Conservation (phyloP, 306 rosid species). For the Benincasa hispida region DNA sequence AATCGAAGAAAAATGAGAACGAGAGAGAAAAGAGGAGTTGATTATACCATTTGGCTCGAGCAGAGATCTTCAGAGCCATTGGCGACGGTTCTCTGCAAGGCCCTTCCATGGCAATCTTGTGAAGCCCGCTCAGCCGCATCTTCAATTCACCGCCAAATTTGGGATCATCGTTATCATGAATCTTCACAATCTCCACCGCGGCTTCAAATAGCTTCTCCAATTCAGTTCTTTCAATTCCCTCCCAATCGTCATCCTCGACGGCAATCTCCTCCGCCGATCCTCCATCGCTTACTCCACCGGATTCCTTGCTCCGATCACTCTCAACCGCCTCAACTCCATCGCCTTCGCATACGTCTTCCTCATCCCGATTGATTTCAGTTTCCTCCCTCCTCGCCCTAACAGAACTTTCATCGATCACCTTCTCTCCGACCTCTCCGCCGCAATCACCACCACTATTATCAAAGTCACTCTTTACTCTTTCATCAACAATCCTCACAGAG, state of each 20-base stretch:
- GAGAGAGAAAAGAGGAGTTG: background rate
- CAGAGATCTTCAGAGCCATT: slow-evolving; percentile 46
- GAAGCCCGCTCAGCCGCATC: slow-evolving; percentile 46
- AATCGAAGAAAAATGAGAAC: background rate
- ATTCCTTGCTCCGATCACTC: slow-evolving; percentile 11
- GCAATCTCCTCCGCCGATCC: slow-evolving; percentile 3
- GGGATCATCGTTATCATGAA: slow-evolving; percentile 16
- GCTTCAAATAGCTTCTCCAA: slow-evolving; percentile 48
- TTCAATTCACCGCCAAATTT: slow-evolving; percentile 31
- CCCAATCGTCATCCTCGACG: slow-evolving; percentile 68
- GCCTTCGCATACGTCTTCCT: background rate
- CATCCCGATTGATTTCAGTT: slow-evolving; percentile 13
- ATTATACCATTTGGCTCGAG: slow-evolving; percentile 63
- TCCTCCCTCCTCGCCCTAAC: slow-evolving; percentile 4
- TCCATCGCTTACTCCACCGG: slow-evolving; percentile 10
- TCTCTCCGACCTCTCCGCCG: slow-evolving; percentile 17
- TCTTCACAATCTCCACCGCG: slow-evolving; percentile 35
- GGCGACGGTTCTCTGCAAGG: slow-evolving; percentile 59
- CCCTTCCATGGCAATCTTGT: slow-evolving; percentile 58
- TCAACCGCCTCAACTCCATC: slow-evolving; percentile 1
- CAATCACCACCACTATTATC: slow-evolving; percentile 15
- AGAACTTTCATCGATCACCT: slow-evolving; percentile 14
- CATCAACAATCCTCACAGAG: background rate
- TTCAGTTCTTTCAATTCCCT: slow-evolving; percentile 64
- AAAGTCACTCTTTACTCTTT: background rate